Evolutionary conservation across 768 basidiomycete species (phyloP).

Genomic region (Pleurotus tuoliensis): DNA sequence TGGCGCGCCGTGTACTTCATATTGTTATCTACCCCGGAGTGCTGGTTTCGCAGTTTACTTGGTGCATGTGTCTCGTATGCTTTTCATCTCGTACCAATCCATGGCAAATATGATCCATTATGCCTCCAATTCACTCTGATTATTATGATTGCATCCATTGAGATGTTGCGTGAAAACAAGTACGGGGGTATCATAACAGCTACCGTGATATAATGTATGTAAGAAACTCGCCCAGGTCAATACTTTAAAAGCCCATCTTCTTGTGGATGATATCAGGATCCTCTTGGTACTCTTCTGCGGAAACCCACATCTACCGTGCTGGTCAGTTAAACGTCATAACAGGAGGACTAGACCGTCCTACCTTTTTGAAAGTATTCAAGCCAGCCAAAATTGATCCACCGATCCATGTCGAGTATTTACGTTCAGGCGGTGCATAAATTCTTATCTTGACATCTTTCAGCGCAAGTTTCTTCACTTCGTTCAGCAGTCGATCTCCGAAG

Average conservation of each 20-base stretch:
- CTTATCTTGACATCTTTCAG: slow-evolving; percentile 97
- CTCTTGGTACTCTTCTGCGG: slow-evolving; percentile 98
- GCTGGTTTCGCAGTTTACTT: slow-evolving; percentile 19
- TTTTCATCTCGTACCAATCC: slow-evolving; percentile 15
- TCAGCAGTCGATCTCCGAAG: slow-evolving; percentile 92
- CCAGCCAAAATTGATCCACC: slow-evolving; percentile 97
- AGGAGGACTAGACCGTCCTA: slow-evolving; percentile 21
- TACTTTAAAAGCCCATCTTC: slow-evolving; percentile 67
- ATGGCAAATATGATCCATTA: slow-evolving; percentile 18
- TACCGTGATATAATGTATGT: slow-evolving; percentile 12
- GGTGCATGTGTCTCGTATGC: slow-evolving; percentile 15
- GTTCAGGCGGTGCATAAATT: slow-evolving; percentile 98
- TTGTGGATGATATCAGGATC: slow-evolving; percentile 99
- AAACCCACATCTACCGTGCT: slow-evolving; percentile 90
- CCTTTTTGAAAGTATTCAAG: slow-evolving; percentile 97
- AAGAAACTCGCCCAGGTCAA: slow-evolving; percentile 10
- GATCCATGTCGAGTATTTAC: slow-evolving; percentile 97
- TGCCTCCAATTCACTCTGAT: slow-evolving; percentile 19
- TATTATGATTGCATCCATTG: slow-evolving; percentile 33
- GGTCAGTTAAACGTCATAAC: slow-evolving; percentile 10
- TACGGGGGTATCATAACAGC: slow-evolving; percentile 24
- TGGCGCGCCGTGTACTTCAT: slow-evolving; percentile 18
- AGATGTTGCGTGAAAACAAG: slow-evolving; percentile 14
- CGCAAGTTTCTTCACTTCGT: slow-evolving; percentile 95
- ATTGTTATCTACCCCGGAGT: slow-evolving; percentile 15